These are phyloP conservation scores for Lomentospora prolificans DNA, from an alignment of 2,329 filamentous ascomycete species.

Conservation along the genomic window DNA sequence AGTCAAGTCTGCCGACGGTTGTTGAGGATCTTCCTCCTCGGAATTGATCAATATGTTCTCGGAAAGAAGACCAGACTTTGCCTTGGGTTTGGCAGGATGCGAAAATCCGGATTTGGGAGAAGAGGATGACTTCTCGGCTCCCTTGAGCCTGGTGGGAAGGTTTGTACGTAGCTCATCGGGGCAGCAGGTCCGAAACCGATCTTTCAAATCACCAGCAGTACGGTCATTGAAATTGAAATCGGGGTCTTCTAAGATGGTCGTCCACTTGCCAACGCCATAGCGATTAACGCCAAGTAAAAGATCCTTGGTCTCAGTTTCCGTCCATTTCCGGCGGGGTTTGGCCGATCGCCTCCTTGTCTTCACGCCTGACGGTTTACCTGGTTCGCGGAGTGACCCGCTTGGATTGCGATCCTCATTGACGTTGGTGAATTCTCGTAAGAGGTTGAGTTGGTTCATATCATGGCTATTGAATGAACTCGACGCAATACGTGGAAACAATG, in stretches of 20 bases:
- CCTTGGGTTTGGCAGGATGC: slow-evolving; percentile 23
- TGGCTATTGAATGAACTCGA: slow-evolving; percentile 44
- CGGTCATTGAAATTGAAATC: slow-evolving; percentile 52
- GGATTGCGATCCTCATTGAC: slow-evolving; percentile 17
- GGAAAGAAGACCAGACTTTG: slow-evolving; percentile 39
- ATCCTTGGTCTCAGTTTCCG: slow-evolving; percentile 54
- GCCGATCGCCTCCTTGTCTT: slow-evolving; percentile 44
- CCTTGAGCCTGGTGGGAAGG: neutral
- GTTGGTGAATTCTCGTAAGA: slow-evolving; percentile 32
- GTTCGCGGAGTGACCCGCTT: neutral
- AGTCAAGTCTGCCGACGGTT: neutral
- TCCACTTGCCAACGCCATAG: slow-evolving; percentile 57
- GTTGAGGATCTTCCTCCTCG: slow-evolving; percentile 23
- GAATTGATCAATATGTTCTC: slow-evolving; percentile 46
- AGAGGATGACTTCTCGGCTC: slow-evolving; percentile 5
- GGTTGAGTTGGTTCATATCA: slow-evolving; percentile 30
- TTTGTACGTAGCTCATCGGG: slow-evolving; percentile 44
- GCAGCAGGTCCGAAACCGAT: slow-evolving; percentile 57
- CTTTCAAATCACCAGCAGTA: slow-evolving; percentile 54
- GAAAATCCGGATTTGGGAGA: neutral
- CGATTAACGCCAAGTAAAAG: slow-evolving; percentile 51
- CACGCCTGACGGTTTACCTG: neutral
- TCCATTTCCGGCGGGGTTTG: slow-evolving; percentile 53
- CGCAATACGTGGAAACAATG: slow-evolving; percentile 54
- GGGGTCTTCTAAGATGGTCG: slow-evolving; percentile 50